Base-by-base conservation (phyloP, 2,329 filamentous ascomycete genomes). In the Fusarium sp. region DNA sequence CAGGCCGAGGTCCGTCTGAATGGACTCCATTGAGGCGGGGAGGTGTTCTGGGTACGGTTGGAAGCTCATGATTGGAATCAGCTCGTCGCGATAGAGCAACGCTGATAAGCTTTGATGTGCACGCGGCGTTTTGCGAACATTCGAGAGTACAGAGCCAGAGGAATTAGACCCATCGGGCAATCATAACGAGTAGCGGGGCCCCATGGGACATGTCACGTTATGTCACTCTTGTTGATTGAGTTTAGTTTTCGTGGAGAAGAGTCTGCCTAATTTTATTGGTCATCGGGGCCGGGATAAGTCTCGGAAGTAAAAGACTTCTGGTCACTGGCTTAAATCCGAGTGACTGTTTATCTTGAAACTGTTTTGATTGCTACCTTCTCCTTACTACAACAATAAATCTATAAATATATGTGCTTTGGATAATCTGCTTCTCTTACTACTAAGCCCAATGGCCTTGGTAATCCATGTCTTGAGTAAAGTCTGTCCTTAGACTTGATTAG, bases 381-480 rank as follows among this genome's bases (percentile, higher is more conserved):
- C 26, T 26, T 42, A 18, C 7, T 11, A 18, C 16, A 3, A 44
- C 16, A 26, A 44, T 26, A 26, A 13, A 26, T 44, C 7, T 20
- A 2, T 20, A 2, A 9, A 4, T 20, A 12, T 5, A 4, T 24
- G 16, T 44, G 41, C 41, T 26, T 26, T 5, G 8, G 1, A 16
- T 16, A 10, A 24, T 12, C n/a, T 24, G 6, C 11, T 42, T 24
- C 15, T 42, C 39, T 42, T 1, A 6, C 7, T 14, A 13, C 28
- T 48, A 31, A 22, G 10, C 45, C n/a, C 1, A 6, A 50, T 24
- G 11, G 12, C 3, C 16, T 50, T 18, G 0, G 3, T 18, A 4
- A 7, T 50, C 30, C 12, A 24, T 14, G 7, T 20, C 26, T 16
- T 5, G 3, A 30, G 44, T 0, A 9, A 14, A 30, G 20, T 4